Conservation (phyloP, 805 yeast genomes). For the Pichia nakasei region DNA sequence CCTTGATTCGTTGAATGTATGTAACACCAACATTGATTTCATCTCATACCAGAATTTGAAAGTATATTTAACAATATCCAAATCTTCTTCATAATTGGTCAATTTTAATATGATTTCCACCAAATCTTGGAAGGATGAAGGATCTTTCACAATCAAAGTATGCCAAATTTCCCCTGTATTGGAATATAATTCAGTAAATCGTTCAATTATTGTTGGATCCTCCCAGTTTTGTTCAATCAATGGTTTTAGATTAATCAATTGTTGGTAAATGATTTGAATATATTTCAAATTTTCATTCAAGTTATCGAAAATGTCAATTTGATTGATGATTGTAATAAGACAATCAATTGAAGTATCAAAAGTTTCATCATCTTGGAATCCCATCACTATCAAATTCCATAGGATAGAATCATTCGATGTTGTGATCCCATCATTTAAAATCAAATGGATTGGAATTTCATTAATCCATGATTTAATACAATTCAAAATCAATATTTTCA, state of each 20-base stretch:
- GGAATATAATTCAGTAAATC: slow-evolving; percentile 67
- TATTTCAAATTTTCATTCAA: slow-evolving; percentile 40
- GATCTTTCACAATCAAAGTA: slow-evolving; percentile 65
- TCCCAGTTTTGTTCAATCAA: slow-evolving; percentile 39
- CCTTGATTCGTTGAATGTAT: slow-evolving; percentile 47
- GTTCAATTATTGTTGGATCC: slow-evolving; percentile 59
- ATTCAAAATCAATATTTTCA: slow-evolving; percentile 45
- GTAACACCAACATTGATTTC: slow-evolving; percentile 59
- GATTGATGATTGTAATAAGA: slow-evolving; percentile 68
- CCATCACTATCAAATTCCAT: slow-evolving; percentile 21
- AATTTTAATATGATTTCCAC: slow-evolving; percentile 66
- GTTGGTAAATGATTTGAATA: slow-evolving; percentile 35
- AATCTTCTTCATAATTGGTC: slow-evolving; percentile 67
- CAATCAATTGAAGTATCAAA: slow-evolving; percentile 86
- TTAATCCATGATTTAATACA: slow-evolving; percentile 86
- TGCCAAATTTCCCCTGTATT: slow-evolving; percentile 98
- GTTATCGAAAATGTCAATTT: slow-evolving; percentile 70
- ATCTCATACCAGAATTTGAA: slow-evolving; percentile 87
- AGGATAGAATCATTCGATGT: neutral
- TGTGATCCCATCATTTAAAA: slow-evolving; percentile 33
- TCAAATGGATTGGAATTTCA: slow-evolving; percentile 67
- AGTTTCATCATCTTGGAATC: slow-evolving; percentile 48
- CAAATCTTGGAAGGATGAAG: slow-evolving; percentile 60
- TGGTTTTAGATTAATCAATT: slow-evolving; percentile 54
- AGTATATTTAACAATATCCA: slow-evolving; percentile 83